Evolutionary conservation across 2,329 filamentous ascomycete genomes (phyloP).

Genomic region (Drechslera avenae): DNA sequence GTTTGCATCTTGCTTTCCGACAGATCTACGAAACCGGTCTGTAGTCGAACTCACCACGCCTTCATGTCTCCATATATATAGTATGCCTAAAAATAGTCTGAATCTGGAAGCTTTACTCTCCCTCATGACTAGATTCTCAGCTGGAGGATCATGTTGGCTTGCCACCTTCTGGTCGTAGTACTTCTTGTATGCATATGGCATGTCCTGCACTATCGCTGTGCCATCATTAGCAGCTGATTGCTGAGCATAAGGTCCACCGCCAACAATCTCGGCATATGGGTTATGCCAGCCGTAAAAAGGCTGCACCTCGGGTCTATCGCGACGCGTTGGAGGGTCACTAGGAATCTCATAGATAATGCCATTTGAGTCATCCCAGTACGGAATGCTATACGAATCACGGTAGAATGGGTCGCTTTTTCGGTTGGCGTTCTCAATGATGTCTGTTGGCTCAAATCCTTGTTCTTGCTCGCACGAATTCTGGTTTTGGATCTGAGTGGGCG

Average conservation of each 20-base stretch:
- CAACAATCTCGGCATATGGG: neutral
- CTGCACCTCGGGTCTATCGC: too few relatives aligned
- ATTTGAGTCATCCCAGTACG: constrained; percentile 6
- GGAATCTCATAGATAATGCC: constrained; percentile 2
- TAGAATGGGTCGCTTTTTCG: neutral
- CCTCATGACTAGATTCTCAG: too few relatives aligned
- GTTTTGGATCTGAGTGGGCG: neutral
- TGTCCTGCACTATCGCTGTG: too few relatives aligned
- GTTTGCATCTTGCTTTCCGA: too few relatives aligned
- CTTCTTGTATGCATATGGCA: too few relatives aligned
- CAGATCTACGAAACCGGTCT: too few relatives aligned
- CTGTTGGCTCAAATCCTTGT: neutral
- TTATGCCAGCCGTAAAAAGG: neutral
- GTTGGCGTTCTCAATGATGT: neutral
- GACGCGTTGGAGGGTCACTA: neutral
- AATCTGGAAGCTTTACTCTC: too few relatives aligned
- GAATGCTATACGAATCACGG: neutral
- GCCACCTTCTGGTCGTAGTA: too few relatives aligned
- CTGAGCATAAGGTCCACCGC: neutral
- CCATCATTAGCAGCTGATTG: neutral
- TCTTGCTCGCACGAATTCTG: neutral
- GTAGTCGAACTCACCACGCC: too few relatives aligned
- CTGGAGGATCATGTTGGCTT: too few relatives aligned
- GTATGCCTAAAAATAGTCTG: too few relatives aligned
- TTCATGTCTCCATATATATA: too few relatives aligned